Conservation (phyloP, 1,139 yeast genomes). For the Yamadazyma diddensiae region DNA sequence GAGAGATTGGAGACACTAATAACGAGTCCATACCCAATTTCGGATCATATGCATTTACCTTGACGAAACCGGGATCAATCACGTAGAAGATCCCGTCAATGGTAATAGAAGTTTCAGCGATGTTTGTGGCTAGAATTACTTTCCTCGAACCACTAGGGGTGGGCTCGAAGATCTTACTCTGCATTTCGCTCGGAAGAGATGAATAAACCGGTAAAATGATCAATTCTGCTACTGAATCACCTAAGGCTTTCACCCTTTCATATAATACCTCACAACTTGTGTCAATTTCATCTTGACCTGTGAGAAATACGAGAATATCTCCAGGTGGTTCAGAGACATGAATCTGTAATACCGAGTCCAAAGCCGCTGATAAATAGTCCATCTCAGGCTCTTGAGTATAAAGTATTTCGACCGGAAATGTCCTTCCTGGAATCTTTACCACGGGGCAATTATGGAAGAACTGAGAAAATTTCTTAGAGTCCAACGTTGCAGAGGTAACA, state of each 20-base stretch:
- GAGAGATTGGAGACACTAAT: constrained; percentile 70
- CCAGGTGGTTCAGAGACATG: constrained; percentile 78
- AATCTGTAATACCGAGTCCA: constrained; percentile 79
- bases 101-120: constrained; percentile 80
- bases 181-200: constrained; percentile 73
- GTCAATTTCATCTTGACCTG: constrained; percentile 94
- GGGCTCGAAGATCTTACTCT: constrained; percentile 68
- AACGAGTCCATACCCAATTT: constrained; percentile 76
- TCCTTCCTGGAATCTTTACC: constrained; percentile 80
- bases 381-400: constrained; percentile 79
- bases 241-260: constrained; percentile 66
- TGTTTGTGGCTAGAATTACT: constrained; percentile 75
- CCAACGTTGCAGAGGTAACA: constrained; percentile 91
- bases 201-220: constrained; percentile 86
- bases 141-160: constrained; percentile 70
- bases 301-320: constrained; percentile 78
- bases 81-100: constrained; percentile 78
- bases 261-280: constrained; percentile 75
- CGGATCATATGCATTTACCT: constrained; percentile 73
- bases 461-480: constrained; percentile 74
- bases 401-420: constrained; percentile 80
- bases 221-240: constrained; percentile 61
- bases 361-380: constrained; percentile 79
- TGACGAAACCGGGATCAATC: constrained; percentile 79
- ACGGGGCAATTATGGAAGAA: constrained; percentile 82